Evolutionary conservation across 768 basidiomycete species (phyloP).

Genomic region (Boletus subcaerulescens): DNA sequence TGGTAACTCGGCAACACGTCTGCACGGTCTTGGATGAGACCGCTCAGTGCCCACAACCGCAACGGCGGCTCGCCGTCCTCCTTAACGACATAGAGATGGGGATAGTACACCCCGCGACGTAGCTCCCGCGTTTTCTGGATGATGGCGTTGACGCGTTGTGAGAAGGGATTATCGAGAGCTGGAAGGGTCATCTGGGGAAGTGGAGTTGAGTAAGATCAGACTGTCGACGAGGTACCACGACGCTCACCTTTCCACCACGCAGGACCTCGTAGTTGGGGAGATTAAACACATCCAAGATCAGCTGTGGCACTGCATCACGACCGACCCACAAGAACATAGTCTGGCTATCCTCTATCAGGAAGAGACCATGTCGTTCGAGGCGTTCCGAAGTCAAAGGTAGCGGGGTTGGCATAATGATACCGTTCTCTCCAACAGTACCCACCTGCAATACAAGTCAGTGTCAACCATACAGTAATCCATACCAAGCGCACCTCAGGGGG

Average conservation of each 20-base stretch:
- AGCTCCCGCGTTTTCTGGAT: slow-evolving; percentile 93
- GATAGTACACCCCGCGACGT: slow-evolving; percentile 89
- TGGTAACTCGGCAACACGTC: slow-evolving; percentile 95
- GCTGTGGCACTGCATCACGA: slow-evolving; percentile 95
- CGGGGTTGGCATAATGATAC: slow-evolving; percentile 83
- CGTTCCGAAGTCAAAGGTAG: slow-evolving; percentile 93
- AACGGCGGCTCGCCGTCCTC: slow-evolving; percentile 96
- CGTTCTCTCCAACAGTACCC: slow-evolving; percentile 87
- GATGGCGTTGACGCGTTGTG: slow-evolving; percentile 91
- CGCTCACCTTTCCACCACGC: slow-evolving; percentile 83
- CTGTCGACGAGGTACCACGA: not conserved
- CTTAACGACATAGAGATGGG: slow-evolving; percentile 94
- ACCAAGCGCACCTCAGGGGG: slow-evolving; percentile 65
- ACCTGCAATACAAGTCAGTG: slow-evolving; percentile 46
- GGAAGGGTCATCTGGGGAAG: slow-evolving; percentile 76
- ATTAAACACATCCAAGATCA: slow-evolving; percentile 92
- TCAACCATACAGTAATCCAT: not conserved
- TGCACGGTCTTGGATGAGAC: slow-evolving; percentile 92
- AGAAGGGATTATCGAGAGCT: slow-evolving; percentile 87
- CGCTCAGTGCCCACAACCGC: slow-evolving; percentile 91
- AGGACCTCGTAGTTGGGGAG: slow-evolving; percentile 84
- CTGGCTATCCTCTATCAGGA: slow-evolving; percentile 96
- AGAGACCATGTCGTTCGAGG: slow-evolving; percentile 91
- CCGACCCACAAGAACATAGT: slow-evolving; percentile 98
- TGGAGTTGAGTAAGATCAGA: not conserved